phyloP scores from a whole-genome alignment of 1,284 basidiomycete genomes.

The Stygiomarasmius scandens region DNA sequence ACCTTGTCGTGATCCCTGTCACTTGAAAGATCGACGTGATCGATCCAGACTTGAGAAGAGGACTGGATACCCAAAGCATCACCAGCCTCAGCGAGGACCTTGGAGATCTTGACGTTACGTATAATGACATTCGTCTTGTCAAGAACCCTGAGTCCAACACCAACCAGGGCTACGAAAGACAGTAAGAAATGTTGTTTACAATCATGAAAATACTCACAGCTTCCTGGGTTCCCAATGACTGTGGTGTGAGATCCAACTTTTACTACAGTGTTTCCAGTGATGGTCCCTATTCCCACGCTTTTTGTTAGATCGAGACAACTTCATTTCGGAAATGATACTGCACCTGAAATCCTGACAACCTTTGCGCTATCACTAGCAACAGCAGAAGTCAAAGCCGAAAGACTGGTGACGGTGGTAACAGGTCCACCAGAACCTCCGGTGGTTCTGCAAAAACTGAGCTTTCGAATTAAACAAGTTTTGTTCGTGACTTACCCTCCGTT shows the following conservation, averaged over 20 bases:
- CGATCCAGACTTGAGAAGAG: conserved; percentile 49
- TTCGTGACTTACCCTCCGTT: conserved; percentile 37
- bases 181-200: too few relatives aligned
- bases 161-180: conserved; percentile 29
- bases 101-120: conserved; percentile 51
- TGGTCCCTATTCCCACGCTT: conserved; percentile 32
- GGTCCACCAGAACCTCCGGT: conserved; percentile 46
- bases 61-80: conserved; percentile 47
- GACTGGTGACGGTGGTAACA: conserved; percentile 43
- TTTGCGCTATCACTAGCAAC: conserved; percentile 45
- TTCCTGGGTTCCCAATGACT: conserved; percentile 36
- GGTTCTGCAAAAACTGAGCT: conserved; percentile 30
- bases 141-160: conserved; percentile 45
- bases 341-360: conserved; percentile 47
- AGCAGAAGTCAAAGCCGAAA: conserved; percentile 43
- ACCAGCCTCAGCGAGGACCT: conserved; percentile 46
- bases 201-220: conserved; percentile 17
- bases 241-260: conserved; percentile 48
- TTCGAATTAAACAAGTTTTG: neutral
- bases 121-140: conserved; percentile 48
- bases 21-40: conserved; percentile 48
- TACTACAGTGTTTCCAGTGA: conserved; percentile 44
- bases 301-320: neutral
- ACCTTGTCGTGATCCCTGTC: conserved; percentile 47
- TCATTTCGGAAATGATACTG: neutral